Percentiles rank a stretch among this genome's conserved stretches.
phyloP scores from a whole-genome alignment of 768 basidiomycete genomes.

The Gymnopilus junonius region DNA sequence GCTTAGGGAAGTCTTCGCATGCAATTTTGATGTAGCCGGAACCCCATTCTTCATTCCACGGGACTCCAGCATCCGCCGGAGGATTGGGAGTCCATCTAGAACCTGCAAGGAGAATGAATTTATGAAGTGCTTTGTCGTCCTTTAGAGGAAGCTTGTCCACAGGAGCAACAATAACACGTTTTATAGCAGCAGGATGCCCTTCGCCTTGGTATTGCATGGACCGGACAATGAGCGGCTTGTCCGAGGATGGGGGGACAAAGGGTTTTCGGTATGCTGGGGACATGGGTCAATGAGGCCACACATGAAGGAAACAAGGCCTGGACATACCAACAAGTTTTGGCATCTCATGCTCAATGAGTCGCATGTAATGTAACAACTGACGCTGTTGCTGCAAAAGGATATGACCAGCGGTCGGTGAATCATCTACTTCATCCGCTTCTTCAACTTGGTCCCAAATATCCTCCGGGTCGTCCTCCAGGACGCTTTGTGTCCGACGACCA shows the following conservation, averaged over 20 bases:
- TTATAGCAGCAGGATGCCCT: constrained; percentile 69
- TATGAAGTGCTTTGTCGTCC: constrained; percentile 70
- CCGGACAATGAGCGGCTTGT: constrained; percentile 69
- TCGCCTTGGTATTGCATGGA: constrained; percentile 81
- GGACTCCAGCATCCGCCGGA: constrained; percentile 70
- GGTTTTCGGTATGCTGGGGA: constrained; percentile 79
- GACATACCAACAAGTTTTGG: constrained; percentile 78
- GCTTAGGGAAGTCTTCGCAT: constrained; percentile 84
- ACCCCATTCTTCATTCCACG: constrained; percentile 48
- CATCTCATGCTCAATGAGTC: constrained; percentile 89
- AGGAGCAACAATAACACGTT: constrained; percentile 76
- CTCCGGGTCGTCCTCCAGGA: constrained; percentile 46
- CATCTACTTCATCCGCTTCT: constrained; percentile 54
- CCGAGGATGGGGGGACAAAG: constrained; percentile 67
- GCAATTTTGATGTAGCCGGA: constrained; percentile 91
- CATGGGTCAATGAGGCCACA: background rate
- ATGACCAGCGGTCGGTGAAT: constrained; percentile 74
- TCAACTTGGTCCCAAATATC: constrained; percentile 49
- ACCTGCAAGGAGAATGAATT: constrained; percentile 88
- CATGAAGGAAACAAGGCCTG: background rate
- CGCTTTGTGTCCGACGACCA: constrained; percentile 38
- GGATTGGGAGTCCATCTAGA: constrained; percentile 82
- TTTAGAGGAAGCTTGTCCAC: constrained; percentile 75
- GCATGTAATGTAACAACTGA: constrained; percentile 74
- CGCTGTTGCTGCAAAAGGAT: constrained; percentile 75